Conservation (phyloP, 2,329 filamentous ascomycete genomes). For the Pyrenophora seminiperda region DNA sequence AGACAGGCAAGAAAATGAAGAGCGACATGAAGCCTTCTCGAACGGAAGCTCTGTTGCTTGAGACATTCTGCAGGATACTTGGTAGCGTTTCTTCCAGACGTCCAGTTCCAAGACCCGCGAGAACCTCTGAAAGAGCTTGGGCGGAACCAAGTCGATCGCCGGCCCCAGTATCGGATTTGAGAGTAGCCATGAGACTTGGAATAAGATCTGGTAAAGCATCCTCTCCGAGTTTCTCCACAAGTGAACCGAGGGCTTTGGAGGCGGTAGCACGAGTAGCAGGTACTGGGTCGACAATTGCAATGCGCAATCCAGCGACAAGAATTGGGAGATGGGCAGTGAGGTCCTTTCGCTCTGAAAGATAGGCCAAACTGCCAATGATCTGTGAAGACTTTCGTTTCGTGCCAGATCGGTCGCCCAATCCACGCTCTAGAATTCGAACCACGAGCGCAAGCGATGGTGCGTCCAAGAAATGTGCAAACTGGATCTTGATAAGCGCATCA, state of each 20-base stretch:
- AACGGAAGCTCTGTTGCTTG: slow-evolving; percentile 85
- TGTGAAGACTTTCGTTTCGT: slow-evolving; percentile 97
- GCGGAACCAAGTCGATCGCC: slow-evolving; percentile 95
- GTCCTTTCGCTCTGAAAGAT: slow-evolving; percentile 95
- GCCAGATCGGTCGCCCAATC: slow-evolving; percentile 84
- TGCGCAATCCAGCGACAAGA: slow-evolving; percentile 84
- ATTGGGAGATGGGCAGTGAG: slow-evolving; percentile 89
- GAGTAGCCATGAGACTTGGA: slow-evolving; percentile 93
- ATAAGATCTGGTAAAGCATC: slow-evolving; percentile 97
- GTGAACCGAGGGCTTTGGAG: slow-evolving; percentile 90
- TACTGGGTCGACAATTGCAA: slow-evolving; percentile 91
- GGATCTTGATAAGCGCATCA: slow-evolving; percentile 95
- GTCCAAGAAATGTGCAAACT: slow-evolving; percentile 97
- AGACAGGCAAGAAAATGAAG: slow-evolving; percentile 98
- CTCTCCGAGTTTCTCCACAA: slow-evolving; percentile 98
- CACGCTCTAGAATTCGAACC: slow-evolving; percentile 92
- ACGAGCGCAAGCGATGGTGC: slow-evolving; percentile 93
- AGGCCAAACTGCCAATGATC: slow-evolving; percentile 96
- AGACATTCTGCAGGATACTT: slow-evolving; percentile 94
- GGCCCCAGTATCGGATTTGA: slow-evolving; percentile 95
- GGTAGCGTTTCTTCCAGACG: slow-evolving; percentile 94
- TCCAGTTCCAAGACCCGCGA: slow-evolving; percentile 89
- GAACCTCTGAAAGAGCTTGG: slow-evolving; percentile 93
- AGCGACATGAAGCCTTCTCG: slow-evolving; percentile 99
- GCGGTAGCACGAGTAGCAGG: slow-evolving; percentile 95